A percentile compares a stretch with the other conserved stretches of the same genome.
Evolutionary conservation across 257 asterid genomes (phyloP).

Genomic region (Solanum pinnatisectum): DNA sequence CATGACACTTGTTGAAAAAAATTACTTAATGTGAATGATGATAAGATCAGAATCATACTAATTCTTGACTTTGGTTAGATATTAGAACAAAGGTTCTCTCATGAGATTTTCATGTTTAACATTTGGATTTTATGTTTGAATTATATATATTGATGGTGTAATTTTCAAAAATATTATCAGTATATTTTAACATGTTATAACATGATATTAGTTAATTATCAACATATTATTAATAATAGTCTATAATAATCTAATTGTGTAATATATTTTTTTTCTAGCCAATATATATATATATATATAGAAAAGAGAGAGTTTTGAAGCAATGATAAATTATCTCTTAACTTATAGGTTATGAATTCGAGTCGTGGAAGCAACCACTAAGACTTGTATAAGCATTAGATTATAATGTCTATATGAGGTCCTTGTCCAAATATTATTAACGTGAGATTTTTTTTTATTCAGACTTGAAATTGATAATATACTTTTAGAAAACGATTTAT

Average conservation of each 20-base stretch:
- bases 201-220: neutral
- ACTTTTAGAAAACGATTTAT: neutral
- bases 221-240: neutral
- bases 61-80: neutral
- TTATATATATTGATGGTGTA: too few species aligned
- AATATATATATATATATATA: too few species aligned
- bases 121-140: neutral
- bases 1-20: neutral
- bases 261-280: neutral
- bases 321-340: neutral
- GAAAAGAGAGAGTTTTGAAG: neutral
- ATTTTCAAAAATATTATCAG: neutral
- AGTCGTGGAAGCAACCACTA: rapidly evolving
- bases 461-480: neutral
- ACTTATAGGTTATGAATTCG: neutral
- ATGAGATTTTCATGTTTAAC: neutral
- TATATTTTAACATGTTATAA: neutral
- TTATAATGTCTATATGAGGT: neutral
- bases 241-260: neutral
- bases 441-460: neutral
- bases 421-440: neutral
- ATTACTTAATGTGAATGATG: neutral
- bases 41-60: neutral
- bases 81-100: neutral
- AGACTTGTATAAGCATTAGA: neutral